Conservation (phyloP, 1,139 yeast genomes). For the Blastobotrys aristatus region DNA sequence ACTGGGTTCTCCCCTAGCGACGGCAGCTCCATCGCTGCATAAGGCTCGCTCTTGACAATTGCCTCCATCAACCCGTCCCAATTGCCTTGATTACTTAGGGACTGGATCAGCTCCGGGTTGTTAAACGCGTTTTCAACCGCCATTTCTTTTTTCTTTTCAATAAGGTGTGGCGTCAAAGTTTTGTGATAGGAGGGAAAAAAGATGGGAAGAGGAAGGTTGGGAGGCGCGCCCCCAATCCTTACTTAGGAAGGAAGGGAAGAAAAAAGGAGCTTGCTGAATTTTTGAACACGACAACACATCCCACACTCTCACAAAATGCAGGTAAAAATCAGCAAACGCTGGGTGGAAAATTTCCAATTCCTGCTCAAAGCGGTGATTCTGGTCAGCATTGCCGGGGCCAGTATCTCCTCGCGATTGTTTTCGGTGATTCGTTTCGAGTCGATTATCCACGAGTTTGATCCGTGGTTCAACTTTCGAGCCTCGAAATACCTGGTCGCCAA, state of each 20-base stretch:
- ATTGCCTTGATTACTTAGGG: background rate
- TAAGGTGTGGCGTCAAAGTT: background rate
- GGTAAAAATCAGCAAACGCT: constrained; percentile 8
- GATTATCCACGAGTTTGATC: constrained; percentile 97
- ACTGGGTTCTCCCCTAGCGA: background rate
- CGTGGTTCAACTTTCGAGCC: constrained; percentile 97
- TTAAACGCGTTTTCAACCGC: background rate
- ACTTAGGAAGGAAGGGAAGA: no score
- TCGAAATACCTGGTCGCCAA: constrained; percentile 81
- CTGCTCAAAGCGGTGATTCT: constrained; percentile 62
- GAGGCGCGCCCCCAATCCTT: no score
- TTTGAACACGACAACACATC: constrained; percentile 2
- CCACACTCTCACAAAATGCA: constrained; percentile 1
- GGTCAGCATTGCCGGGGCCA: constrained; percentile 78
- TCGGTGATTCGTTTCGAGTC: constrained; percentile 67
- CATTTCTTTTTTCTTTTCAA: background rate
- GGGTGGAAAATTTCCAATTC: constrained; percentile 29
- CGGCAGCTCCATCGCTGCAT: constrained; percentile 5
- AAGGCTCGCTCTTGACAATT: background rate
- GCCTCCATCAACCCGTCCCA: background rate
- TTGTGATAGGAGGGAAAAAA: no score
- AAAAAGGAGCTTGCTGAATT: background rate
- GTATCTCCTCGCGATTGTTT: constrained; percentile 79
- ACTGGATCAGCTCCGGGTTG: background rate
- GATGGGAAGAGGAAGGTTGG: no score